These are phyloP conservation scores for Cladosporium sp. DNA, from an alignment of 2,329 filamentous ascomycete genomes.

Conservation along the genomic window DNA sequence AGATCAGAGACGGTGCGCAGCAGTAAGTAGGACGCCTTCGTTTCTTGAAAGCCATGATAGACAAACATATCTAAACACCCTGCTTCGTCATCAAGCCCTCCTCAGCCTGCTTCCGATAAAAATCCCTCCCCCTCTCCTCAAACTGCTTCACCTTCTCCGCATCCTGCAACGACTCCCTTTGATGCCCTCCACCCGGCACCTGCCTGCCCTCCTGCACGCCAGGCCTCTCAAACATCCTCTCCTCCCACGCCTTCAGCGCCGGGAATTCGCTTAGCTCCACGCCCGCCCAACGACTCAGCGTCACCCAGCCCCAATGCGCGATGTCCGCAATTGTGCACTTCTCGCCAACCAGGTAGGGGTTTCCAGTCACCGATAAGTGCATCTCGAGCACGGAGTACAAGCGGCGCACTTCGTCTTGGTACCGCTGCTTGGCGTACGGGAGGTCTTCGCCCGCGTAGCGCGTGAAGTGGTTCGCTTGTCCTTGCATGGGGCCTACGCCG, in stretches of 20 bases:
- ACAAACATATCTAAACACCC: not conserved
- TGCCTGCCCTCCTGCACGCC: conserved; percentile 68
- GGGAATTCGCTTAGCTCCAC: conserved; percentile 69
- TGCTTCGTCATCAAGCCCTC: conserved; percentile 37
- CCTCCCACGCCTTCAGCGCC: conserved; percentile 66
- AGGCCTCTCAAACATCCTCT: conserved; percentile 59
- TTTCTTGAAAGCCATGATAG: not conserved
- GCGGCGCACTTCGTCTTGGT: conserved; percentile 71
- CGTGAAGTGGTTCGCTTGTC: conserved; percentile 71
- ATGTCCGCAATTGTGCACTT: conserved; percentile 68
- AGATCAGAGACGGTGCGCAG: not conserved
- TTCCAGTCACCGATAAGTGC: conserved; percentile 50
- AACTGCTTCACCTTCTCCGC: conserved; percentile 51
- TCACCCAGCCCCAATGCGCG: conserved; percentile 70
- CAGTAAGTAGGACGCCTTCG: not conserved
- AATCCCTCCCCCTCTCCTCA: conserved; percentile 55
- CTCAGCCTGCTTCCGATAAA: conserved; percentile 61
- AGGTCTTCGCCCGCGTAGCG: conserved; percentile 71
- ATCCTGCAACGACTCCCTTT: conserved; percentile 53
- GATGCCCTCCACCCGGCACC: conserved; percentile 57
- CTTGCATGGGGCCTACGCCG: conserved; percentile 61
- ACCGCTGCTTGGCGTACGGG: conserved; percentile 71
- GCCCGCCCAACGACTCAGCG: conserved; percentile 51
- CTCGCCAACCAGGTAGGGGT: conserved; percentile 53
- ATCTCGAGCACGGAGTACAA: conserved; percentile 70